Evolutionary conservation across 179 eudicot species (phyloP), one percentile per base, ranked within the genome.

Genomic region (Beta corolliflora): DNA sequence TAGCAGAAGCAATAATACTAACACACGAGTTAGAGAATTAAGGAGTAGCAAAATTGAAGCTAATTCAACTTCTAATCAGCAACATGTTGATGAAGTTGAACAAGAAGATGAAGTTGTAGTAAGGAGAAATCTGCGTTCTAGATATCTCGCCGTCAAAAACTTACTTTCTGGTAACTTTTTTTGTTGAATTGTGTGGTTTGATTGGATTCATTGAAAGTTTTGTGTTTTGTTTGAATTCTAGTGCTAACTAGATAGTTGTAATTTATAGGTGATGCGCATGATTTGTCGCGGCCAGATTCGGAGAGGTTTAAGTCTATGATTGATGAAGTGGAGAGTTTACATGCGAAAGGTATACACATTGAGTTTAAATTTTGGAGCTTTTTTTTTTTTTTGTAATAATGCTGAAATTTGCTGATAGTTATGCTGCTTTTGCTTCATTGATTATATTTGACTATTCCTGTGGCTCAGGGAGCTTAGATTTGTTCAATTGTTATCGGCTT

Each of bases 251-350:
- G 2, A 25, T 77, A 1, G 15, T 46, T 36, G 13, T 10, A 59
- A 61, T 83, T 58, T 87, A 89, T 90, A 94, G 98, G 92, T 74
- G 90, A 83, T 77, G 82, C 88, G 66, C 93, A 94, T 64, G 93
- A 91, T 81, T 55, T 88, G 12, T 81, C 88, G 21, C 80, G 67
- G 69, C 87, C 81, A 61, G 96, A 91, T 85, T 84, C 92, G 4
- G 87, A 90, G 25, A 89, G 78, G 74, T 96, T 96, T 64, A 85
- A 84, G 71, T 73, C 85, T 2, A 87, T 96, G 31, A 83, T 96
- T 74, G 87, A 86, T 58, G 90, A 94, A 80, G 97, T 94, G 56
- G 94, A 94, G 80, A 87, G 58, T 83, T 84, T 96, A 89, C 98
- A 94, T 84, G 85, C 87, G 85, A 90, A 86, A 81, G 99, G 99